phyloP scores from a whole-genome alignment of 345 rosid genomes.

The Eucalyptus cloeziana region DNA sequence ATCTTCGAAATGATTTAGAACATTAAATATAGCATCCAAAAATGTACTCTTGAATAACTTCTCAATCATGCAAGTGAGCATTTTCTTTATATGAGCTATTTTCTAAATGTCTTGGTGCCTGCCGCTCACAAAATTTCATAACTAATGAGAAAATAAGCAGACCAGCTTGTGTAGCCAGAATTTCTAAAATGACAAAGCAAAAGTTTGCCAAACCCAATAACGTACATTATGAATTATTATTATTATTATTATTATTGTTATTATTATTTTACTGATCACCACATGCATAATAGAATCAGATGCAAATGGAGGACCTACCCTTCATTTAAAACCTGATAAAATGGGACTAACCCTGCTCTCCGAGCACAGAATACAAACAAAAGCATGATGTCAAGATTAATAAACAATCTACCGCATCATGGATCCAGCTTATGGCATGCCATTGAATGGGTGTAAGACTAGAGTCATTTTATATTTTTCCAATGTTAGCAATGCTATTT shows the following conservation, averaged over 20 bases:
- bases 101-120: background rate
- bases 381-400: background rate
- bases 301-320: background rate
- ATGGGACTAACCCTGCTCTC: background rate
- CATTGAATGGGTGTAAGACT: background rate
- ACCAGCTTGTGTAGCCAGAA: background rate
- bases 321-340: background rate
- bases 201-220: background rate
- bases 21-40: background rate
- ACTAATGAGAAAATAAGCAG: background rate
- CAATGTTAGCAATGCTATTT: background rate
- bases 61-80: background rate
- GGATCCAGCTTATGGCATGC: background rate
- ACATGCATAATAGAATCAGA: background rate
- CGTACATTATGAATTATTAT: background rate
- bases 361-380: background rate
- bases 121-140: no score
- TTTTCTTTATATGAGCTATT: background rate
- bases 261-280: background rate
- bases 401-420: background rate
- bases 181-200: background rate
- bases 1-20: background rate
- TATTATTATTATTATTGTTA: background rate
- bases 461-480: background rate
- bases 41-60: background rate